phyloP scores from a whole-genome alignment of 371 early-diverging fungal genomes.

The Mortierella sp. region DNA sequence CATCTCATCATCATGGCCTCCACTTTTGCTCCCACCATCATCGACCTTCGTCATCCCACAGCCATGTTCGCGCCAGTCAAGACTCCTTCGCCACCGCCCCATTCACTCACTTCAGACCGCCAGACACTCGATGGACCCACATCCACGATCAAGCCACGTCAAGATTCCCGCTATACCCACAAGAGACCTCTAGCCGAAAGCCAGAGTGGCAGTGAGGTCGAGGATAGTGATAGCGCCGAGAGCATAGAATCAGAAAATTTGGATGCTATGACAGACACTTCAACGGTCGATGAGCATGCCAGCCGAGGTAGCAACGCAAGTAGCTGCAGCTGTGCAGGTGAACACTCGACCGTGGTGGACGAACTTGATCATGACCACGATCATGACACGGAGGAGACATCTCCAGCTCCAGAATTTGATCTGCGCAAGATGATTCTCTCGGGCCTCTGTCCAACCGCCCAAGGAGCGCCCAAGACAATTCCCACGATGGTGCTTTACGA shows the following conservation, averaged over 20 bases:
- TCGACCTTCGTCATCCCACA: conserved; percentile 31
- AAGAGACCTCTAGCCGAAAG: conserved; percentile 6
- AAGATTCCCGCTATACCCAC: neutral
- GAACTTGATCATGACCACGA: conserved; percentile 1
- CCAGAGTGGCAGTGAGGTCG: neutral
- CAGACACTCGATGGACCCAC: conserved; percentile 2
- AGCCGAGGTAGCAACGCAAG: conserved; percentile 10
- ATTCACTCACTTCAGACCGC: conserved; percentile 25
- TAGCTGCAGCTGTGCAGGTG: neutral
- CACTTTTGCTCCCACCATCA: conserved; percentile 33
- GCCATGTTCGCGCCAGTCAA: neutral
- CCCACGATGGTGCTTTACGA: conserved; percentile 88
- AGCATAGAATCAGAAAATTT: neutral
- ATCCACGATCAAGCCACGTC: conserved; percentile 4
- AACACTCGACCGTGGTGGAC: too few species aligned
- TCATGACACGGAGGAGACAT: neutral
- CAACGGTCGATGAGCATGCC: neutral
- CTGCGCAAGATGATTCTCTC: conserved; percentile 62
- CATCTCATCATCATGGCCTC: neutral
- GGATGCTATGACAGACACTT: conserved; percentile 26
- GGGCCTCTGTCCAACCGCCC: conserved; percentile 52
- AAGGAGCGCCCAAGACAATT: conserved; percentile 58
- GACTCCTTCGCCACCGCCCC: conserved; percentile 6
- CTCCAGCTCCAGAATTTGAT: conserved; percentile 19
- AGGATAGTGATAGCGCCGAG: conserved; percentile 27